phyloP scores from a whole-genome alignment of 306 rosid genomes.

The Cucurbita argyrosperma region DNA sequence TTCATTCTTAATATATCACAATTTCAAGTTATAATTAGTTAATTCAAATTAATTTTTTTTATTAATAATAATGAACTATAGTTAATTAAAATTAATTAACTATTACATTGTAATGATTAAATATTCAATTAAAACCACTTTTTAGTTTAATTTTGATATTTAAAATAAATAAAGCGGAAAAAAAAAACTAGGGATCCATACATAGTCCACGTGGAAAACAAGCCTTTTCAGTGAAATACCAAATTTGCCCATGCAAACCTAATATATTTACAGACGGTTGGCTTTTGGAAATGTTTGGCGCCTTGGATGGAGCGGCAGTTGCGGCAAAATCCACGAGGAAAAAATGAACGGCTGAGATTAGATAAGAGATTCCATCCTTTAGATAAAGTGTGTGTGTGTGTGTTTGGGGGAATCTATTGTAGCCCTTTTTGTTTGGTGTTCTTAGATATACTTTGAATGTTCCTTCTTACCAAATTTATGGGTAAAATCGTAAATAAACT shows the following conservation, averaged over 20 bases:
- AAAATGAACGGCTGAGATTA: conserved; percentile 8
- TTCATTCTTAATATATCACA: too few relatives aligned
- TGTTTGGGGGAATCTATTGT: background rate
- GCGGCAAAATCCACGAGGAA: conserved; percentile 37
- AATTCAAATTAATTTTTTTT: too few relatives aligned
- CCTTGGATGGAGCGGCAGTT: conserved; percentile 23
- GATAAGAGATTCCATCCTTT: conserved; percentile 12
- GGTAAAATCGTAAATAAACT: background rate
- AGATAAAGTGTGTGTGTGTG: background rate
- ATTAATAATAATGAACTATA: too few relatives aligned
- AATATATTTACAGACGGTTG: background rate
- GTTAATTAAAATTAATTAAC: too few relatives aligned
- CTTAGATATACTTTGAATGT: background rate
- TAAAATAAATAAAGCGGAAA: too few relatives aligned
- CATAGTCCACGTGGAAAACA: background rate
- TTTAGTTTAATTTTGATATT: too few relatives aligned
- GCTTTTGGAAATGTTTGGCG: background rate
- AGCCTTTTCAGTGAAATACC: background rate
- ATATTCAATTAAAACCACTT: too few relatives aligned
- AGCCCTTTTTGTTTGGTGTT: background rate
- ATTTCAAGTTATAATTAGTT: too few relatives aligned
- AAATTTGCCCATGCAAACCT: background rate
- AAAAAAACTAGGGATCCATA: background rate
- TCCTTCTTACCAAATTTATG: background rate
- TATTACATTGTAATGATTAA: too few relatives aligned